phyloP scores from a whole-genome alignment of 176 grass and related monocot species.

The Lolium perenne region DNA sequence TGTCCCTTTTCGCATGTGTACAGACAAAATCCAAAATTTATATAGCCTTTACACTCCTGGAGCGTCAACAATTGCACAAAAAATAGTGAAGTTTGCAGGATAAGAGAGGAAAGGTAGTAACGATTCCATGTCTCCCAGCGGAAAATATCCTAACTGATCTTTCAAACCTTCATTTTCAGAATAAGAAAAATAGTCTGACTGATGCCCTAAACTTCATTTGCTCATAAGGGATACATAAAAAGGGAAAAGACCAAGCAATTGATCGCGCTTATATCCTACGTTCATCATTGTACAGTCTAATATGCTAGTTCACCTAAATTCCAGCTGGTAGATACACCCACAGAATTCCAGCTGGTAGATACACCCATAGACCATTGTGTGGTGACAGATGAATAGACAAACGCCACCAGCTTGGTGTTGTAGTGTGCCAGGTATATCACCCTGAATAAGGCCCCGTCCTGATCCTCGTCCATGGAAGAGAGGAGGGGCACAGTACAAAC shows the following conservation, averaged over 20 bases:
- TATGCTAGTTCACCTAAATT: constrained; percentile 10
- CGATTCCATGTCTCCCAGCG: not conserved
- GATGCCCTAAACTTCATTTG: not conserved
- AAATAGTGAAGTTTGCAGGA: not conserved
- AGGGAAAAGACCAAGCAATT: constrained; percentile 5
- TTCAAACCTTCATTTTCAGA: not conserved
- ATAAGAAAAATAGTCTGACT: not conserved
- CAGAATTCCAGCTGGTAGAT: constrained; percentile 10
- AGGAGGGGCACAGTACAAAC: not conserved
- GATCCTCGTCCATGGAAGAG: not conserved
- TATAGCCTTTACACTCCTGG: constrained; percentile 2
- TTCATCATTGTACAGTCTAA: constrained; percentile 3
- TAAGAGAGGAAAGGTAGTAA: not conserved
- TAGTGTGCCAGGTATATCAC: constrained; percentile 26
- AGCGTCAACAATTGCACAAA: not conserved
- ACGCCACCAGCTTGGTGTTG: not conserved
- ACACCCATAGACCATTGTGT: not conserved
- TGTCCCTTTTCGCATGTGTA: not conserved
- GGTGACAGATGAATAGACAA: not conserved
- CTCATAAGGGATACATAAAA: not conserved
- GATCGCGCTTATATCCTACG: not conserved
- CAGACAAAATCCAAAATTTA: not conserved
- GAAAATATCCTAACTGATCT: not conserved
- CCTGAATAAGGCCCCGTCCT: constrained; percentile 3
- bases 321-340: no score